phyloP scores from a whole-genome alignment of 1,284 basidiomycete genomes.

The Omphalotus olearius region DNA sequence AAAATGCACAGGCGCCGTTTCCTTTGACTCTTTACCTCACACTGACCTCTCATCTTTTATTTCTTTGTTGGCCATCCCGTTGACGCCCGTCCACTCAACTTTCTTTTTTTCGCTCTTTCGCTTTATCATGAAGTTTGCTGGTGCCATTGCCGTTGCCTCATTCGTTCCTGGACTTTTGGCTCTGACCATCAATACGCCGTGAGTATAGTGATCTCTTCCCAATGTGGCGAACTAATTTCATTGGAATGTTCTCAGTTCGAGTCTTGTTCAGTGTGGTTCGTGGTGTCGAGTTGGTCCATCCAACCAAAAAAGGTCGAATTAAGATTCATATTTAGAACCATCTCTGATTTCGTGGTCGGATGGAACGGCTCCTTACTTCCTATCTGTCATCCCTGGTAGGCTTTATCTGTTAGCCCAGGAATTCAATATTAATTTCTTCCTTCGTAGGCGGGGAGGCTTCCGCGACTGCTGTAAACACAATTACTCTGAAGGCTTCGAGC shows the following conservation, averaged over 20 bases:
- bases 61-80: too few species aligned
- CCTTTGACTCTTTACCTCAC: too few species aligned
- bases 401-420: not conserved
- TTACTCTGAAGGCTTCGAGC: too few species aligned
- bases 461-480: constrained; percentile 46
- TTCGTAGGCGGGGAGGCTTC: constrained; percentile 49
- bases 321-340: constrained; percentile 46
- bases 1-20: too few species aligned
- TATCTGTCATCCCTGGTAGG: constrained; percentile 63
- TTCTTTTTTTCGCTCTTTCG: constrained; percentile 17
- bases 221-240: constrained; percentile 2
- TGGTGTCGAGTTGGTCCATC: constrained; percentile 11
- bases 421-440: not conserved
- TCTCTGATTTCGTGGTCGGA: constrained; percentile 51
- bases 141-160: constrained; percentile 41
- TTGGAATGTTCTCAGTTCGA: constrained; percentile 23
- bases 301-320: not conserved
- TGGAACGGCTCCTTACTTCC: constrained; percentile 59
- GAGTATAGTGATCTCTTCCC: constrained; percentile 23
- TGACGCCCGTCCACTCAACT: too few species aligned
- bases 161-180: constrained; percentile 41
- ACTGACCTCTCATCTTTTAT: too few species aligned
- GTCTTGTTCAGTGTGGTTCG: constrained; percentile 53
- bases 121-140: constrained; percentile 47
- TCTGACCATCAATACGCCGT: constrained; percentile 71